Base-by-base conservation (phyloP, 768 basidiomycete species). In the Lactifluus rugatus region DNA sequence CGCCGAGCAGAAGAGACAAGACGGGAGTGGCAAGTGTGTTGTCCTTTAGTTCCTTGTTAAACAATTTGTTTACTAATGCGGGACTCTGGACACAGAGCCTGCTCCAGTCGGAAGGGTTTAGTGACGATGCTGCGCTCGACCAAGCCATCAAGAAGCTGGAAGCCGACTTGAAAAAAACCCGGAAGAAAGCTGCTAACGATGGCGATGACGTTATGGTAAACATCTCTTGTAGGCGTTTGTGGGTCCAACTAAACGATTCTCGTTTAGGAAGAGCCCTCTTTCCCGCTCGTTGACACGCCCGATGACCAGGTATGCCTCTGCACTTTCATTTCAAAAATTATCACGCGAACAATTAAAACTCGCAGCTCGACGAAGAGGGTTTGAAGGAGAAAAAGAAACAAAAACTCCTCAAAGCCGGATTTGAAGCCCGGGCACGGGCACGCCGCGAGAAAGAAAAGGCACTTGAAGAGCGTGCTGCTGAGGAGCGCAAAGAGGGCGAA, bases 311-410 rank as follows among this genome's bases (percentile, higher is more conserved):
- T 93, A 62, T 5, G 48, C 3, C 8, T 61, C 76, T 66, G n/a
- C 36, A 1, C n/a, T 49, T 44, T 42, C n/a, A n/a, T n/a, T n/a
- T n/a, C n/a, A 44, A 37, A 25, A 19, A 1, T 32, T 31, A 42
- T 37, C 39, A 54, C 28, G 6, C 16, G 26, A 36, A 19, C 39
- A 16, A 10, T 10, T 36, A 4, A 42, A 39, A 45, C 42, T 39
- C 21, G 8, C 58, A 91, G 87, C 78, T 93, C 8, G 89, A 91
- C 65, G 94, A 98, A 67, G 93, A 95, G 41, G 79, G 84, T 25
- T 69, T 97, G 36, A 97, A 90, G 69, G 96, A 99, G 71, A 99
- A 98, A 75, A 85, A 84, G 66, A 89, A 87, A 66, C 96, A 99
- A 69, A 87, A 84, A 63, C 77, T 98, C 32, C 74, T 94, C 74